Percentiles rank a stretch among this genome's conserved stretches.
These are phyloP conservation scores for Cryphonectria nitschkei DNA, from an alignment of 2,329 filamentous ascomycete species.

Conservation along the genomic window DNA sequence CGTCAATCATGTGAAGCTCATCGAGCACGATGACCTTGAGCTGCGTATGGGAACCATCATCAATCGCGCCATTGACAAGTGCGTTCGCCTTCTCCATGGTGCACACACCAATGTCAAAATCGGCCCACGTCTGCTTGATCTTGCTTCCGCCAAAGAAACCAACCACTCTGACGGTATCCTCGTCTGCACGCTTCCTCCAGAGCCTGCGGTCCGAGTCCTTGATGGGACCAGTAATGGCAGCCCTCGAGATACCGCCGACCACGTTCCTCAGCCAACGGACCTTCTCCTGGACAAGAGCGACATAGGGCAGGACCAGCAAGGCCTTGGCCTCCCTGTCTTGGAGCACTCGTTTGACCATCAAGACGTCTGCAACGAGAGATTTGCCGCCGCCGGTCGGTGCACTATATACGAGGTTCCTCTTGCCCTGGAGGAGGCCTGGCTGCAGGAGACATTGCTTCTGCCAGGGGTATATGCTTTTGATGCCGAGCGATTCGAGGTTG, in stretches of 20 bases:
- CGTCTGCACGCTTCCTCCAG: slow-evolving; percentile 59
- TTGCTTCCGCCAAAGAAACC: slow-evolving; percentile 78
- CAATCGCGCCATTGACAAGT: slow-evolving; percentile 73
- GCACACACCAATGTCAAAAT: slow-evolving; percentile 78
- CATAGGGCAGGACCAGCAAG: slow-evolving; percentile 74
- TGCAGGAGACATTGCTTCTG: slow-evolving; percentile 74
- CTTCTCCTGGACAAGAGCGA: slow-evolving; percentile 80
- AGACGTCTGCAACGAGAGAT: slow-evolving; percentile 72
- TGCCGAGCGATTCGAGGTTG: slow-evolving; percentile 70
- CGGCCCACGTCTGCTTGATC: slow-evolving; percentile 67
- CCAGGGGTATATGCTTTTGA: slow-evolving; percentile 77
- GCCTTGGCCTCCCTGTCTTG: slow-evolving; percentile 67
- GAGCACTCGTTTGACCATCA: slow-evolving; percentile 75
- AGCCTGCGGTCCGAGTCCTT: slow-evolving; percentile 44
- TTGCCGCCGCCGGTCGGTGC: slow-evolving; percentile 80
- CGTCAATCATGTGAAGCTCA: slow-evolving; percentile 82
- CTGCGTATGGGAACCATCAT: slow-evolving; percentile 67
- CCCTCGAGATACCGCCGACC: slow-evolving; percentile 61
- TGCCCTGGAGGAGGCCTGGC: slow-evolving; percentile 66
- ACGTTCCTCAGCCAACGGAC: slow-evolving; percentile 72
- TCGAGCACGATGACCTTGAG: slow-evolving; percentile 72
- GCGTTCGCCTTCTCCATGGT: slow-evolving; percentile 83
- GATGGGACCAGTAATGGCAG: slow-evolving; percentile 38
- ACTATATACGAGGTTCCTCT: slow-evolving; percentile 76
- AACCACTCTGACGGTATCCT: slow-evolving; percentile 65